These are phyloP conservation scores for Pterocarpus santalinus DNA, from an alignment of 306 rosid genomes.

Conservation along the genomic window DNA sequence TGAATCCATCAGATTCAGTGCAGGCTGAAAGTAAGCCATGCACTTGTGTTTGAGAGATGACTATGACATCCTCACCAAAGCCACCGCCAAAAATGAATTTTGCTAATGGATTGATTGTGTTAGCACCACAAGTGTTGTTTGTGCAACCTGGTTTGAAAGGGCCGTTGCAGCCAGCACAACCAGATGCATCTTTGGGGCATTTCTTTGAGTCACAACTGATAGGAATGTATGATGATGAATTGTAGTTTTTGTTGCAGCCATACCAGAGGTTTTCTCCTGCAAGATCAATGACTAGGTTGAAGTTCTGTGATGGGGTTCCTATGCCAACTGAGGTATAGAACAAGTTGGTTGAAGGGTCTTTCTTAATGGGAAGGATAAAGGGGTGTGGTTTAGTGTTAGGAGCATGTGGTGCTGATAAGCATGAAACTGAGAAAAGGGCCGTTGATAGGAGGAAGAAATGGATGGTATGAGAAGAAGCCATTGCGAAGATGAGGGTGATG, in stretches of 20 bases:
- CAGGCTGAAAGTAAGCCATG: constrained; percentile 33
- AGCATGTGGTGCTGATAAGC: background rate
- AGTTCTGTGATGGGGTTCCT: constrained; percentile 52
- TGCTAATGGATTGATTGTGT: constrained; percentile 16
- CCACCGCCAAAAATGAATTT: constrained; percentile 5
- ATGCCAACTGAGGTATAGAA: constrained; percentile 50
- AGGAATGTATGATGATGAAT: constrained; percentile 47
- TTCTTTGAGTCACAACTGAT: constrained; percentile 34
- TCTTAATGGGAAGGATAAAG: constrained; percentile 46
- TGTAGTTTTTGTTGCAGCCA: constrained; percentile 41
- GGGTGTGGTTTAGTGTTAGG: constrained; percentile 23
- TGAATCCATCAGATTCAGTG: background rate
- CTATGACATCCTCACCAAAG: constrained; percentile 36
- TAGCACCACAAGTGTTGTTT: constrained; percentile 42
- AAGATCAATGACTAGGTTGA: constrained; percentile 51
- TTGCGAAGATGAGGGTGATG: background rate
- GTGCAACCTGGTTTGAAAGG: constrained; percentile 57
- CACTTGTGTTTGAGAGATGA: constrained; percentile 13
- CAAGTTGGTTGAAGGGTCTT: constrained; percentile 55
- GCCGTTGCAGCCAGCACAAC: constrained; percentile 44
- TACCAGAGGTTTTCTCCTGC: constrained; percentile 52
- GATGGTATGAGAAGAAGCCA: constrained; percentile 31
- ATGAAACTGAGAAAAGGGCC: constrained; percentile 33
- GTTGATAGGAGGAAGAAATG: constrained; percentile 34
- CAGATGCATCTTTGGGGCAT: constrained; percentile 33